Conservation (phyloP, 2,329 filamentous ascomycete species). For the Amesomyces nigricolor region DNA sequence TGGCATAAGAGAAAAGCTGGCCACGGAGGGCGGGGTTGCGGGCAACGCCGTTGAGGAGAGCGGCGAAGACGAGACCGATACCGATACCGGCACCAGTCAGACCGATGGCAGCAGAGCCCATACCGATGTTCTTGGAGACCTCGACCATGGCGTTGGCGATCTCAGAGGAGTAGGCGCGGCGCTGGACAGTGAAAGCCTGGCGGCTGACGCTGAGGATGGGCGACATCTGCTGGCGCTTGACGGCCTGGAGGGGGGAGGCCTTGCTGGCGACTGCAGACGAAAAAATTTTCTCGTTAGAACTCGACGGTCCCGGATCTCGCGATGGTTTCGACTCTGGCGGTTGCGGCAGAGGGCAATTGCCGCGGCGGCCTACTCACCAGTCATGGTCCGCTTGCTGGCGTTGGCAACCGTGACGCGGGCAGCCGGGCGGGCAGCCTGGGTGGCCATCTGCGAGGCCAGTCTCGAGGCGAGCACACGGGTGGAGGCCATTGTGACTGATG, state of each 20-base stretch:
- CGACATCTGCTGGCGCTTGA: conserved; percentile 67
- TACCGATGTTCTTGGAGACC: conserved; percentile 86
- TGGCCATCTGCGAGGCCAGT: conserved; percentile 70
- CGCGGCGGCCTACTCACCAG: conserved; percentile 50
- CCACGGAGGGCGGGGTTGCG: conserved; percentile 92
- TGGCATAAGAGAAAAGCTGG: conserved; percentile 94
- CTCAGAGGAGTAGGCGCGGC: conserved; percentile 80
- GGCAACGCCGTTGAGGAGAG: conserved; percentile 82
- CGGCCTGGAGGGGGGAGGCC: conserved; percentile 62
- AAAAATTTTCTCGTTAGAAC: conserved; percentile 18
- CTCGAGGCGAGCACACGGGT: conserved; percentile 71
- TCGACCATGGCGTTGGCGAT: conserved; percentile 83
- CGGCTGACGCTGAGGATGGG: conserved; percentile 61
- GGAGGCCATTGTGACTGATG: conserved; percentile 70
- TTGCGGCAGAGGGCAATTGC: conserved; percentile 2
- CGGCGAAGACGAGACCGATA: conserved; percentile 92
- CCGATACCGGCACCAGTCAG: conserved; percentile 89
- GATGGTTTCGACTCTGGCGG: conserved; percentile 3
- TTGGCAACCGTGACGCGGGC: conserved; percentile 57
- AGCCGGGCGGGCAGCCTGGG: conserved; percentile 73
- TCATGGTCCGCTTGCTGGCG: conserved; percentile 70
- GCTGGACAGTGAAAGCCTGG: conserved; percentile 55
- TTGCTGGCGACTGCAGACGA: conserved; percentile 44
- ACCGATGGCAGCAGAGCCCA: conserved; percentile 86
- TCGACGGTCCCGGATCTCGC: conserved; percentile 9